Conservation (phyloP, 1,139 yeast genomes). For the Magnusiomyces ingens region DNA sequence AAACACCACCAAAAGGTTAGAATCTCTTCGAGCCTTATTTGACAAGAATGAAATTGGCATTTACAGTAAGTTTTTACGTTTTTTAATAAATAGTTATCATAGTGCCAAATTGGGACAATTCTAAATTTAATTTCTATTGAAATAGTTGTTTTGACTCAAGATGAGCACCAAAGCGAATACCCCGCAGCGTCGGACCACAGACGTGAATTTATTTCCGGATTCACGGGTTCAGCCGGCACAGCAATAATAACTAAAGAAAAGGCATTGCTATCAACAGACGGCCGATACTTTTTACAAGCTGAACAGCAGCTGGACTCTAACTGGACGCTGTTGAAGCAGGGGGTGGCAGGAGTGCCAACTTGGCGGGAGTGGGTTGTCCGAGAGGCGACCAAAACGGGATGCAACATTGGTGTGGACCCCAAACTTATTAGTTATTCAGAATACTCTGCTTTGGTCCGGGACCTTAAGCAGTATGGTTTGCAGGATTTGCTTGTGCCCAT, state of each 20-base stretch:
- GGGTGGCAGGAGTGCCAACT: slow-evolving; percentile 61
- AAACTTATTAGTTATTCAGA: slow-evolving; percentile 52
- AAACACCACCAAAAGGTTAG: slow-evolving; percentile 35
- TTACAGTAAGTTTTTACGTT: slow-evolving; percentile 35
- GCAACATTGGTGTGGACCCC: slow-evolving; percentile 57
- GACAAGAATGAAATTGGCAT: slow-evolving; percentile 58
- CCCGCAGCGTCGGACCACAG: slow-evolving; percentile 76
- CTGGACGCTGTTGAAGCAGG: slow-evolving; percentile 82
- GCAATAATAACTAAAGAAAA: slow-evolving; percentile 73
- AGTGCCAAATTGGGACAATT: slow-evolving; percentile 39
- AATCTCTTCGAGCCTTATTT: slow-evolving; percentile 60
- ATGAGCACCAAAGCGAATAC: slow-evolving; percentile 90
- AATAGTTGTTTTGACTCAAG: slow-evolving; percentile 73
- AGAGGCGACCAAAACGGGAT: slow-evolving; percentile 30
- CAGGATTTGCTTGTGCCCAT: slow-evolving; percentile 46
- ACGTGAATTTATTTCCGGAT: slow-evolving; percentile 70
- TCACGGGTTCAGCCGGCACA: slow-evolving; percentile 92
- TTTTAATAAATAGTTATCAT: slow-evolving; percentile 20
- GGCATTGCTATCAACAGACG: slow-evolving; percentile 88
- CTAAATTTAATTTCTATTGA: slow-evolving; percentile 20
- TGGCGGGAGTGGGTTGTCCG: slow-evolving; percentile 83
- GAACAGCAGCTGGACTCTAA: slow-evolving; percentile 71
- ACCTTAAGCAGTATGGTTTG: slow-evolving; percentile 28
- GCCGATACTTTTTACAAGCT: slow-evolving; percentile 91
- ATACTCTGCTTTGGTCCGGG: slow-evolving; percentile 34